These are phyloP conservation scores for Elaeagnus macrophylla DNA, from an alignment of 306 rosid genomes.

Conservation along the genomic window DNA sequence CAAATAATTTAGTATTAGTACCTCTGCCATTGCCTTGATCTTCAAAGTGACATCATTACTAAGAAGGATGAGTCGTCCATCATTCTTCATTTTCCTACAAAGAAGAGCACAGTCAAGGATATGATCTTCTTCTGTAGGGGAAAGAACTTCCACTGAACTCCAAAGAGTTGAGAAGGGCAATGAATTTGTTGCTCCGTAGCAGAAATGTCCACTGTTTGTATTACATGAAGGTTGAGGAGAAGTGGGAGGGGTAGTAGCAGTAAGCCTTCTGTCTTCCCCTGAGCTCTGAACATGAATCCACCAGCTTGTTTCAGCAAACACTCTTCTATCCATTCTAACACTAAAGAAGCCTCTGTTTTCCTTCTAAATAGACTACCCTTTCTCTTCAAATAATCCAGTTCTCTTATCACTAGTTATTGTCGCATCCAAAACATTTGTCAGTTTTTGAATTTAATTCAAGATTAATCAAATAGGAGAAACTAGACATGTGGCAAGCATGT, in stretches of 20 bases:
- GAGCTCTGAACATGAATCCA: slow-evolving; percentile 84
- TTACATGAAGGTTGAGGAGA: slow-evolving; percentile 33
- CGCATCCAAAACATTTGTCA: slow-evolving; percentile 3
- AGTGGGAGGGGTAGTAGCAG: slow-evolving; percentile 56
- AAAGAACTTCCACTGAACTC: slow-evolving; percentile 31
- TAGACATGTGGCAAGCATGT: no score
- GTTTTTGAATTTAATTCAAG: neutral
- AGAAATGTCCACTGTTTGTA: slow-evolving; percentile 19
- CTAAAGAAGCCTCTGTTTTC: slow-evolving; percentile 48
- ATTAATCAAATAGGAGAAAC: no score
- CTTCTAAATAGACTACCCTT: slow-evolving; percentile 45
- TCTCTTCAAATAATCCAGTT: slow-evolving; percentile 49
- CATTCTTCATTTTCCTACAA: slow-evolving; percentile 29
- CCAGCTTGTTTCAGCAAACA: slow-evolving; percentile 49
- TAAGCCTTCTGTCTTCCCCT: slow-evolving; percentile 38
- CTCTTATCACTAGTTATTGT: slow-evolving; percentile 45
- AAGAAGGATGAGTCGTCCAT: slow-evolving; percentile 52
- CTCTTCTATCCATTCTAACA: slow-evolving; percentile 69
- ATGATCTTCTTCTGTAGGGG: slow-evolving; percentile 60
- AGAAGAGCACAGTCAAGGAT: slow-evolving; percentile 59
- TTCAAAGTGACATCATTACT: slow-evolving; percentile 55
- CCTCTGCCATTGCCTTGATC: slow-evolving; percentile 86
- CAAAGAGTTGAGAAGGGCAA: slow-evolving; percentile 13
- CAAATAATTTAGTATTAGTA: slow-evolving; percentile 12
- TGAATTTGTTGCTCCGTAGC: slow-evolving; percentile 16